phyloP scores from a whole-genome alignment of 116 monocot genomes.

The Phalaenopsis hybrid region DNA sequence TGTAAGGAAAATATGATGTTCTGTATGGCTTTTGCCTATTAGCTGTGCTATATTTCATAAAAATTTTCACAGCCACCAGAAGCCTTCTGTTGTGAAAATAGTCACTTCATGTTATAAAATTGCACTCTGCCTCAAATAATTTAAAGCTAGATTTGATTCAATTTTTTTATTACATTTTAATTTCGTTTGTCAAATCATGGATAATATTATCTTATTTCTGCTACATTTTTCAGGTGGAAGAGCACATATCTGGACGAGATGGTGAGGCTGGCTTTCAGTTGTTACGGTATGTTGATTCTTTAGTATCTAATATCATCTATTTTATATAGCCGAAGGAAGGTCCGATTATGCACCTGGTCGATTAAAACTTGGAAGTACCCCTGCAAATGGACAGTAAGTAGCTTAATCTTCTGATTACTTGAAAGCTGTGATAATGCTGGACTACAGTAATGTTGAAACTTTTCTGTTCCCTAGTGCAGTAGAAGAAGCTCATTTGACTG shows the following conservation, averaged over 20 bases:
- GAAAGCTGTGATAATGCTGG: background rate
- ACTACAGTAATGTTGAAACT: background rate
- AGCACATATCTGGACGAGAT: conserved; percentile 10
- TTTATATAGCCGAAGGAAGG: conserved; percentile 7
- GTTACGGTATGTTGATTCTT: background rate
- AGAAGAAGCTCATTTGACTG: background rate
- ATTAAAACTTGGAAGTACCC: conserved; percentile 5
- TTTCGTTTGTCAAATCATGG: background rate
- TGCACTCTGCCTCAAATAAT: no score
- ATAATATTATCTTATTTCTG: background rate
- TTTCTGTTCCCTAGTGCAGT: no score
- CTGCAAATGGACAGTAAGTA: conserved; percentile 12
- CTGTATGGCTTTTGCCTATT: no score
- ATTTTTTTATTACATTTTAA: no score
- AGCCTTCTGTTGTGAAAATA: no score
- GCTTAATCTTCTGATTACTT: background rate
- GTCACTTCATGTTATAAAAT: no score
- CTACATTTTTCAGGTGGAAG: conserved; percentile 7
- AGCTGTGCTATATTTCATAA: no score
- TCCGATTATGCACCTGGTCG: conserved; percentile 6
- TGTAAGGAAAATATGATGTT: no score
- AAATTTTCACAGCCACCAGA: no score
- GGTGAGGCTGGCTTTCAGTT: conserved; percentile 1
- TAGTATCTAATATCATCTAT: background rate
- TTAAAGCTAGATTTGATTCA: no score